Evolutionary conservation across 2,329 filamentous ascomycete species (phyloP).

Genomic region (Colletotrichum tofieldiae): DNA sequence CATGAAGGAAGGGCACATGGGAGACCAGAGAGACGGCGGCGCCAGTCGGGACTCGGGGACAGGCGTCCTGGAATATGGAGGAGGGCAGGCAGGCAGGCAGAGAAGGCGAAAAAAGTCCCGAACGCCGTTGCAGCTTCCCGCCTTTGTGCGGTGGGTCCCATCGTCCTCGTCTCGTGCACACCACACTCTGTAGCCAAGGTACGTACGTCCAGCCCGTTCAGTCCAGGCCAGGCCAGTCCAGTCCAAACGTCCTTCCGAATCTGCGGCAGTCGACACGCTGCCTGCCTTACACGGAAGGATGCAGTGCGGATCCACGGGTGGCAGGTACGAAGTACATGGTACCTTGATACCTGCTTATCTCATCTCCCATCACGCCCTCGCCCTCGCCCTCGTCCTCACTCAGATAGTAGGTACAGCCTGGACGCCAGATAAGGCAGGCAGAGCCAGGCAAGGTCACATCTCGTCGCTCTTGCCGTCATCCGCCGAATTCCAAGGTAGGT

Average conservation of each 20-base stretch:
- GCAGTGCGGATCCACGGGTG: not conserved
- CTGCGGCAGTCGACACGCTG: not conserved
- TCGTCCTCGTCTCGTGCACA: too few species aligned
- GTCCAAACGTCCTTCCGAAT: not conserved
- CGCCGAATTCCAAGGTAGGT: not conserved
- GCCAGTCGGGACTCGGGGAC: not conserved
- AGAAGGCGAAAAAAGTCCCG: constrained; percentile 11
- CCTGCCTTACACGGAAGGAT: not conserved
- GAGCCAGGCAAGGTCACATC: too few species aligned
- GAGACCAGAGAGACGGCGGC: not conserved
- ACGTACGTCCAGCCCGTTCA: not conserved
- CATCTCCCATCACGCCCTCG: too few species aligned
- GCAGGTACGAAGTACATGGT: too few species aligned
- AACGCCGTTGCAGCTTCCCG: constrained; percentile 32
- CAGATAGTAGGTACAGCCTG: too few species aligned
- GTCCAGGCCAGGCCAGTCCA: not conserved
- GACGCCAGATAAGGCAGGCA: too few species aligned
- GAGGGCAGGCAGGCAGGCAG: not conserved
- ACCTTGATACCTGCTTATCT: not conserved
- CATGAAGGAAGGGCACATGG: too few species aligned
- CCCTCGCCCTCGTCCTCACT: too few species aligned
- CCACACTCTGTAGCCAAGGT: too few species aligned
- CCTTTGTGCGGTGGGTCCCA: not conserved
- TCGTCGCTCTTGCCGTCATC: not conserved
- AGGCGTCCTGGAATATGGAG: not conserved